phyloP scores from a whole-genome alignment of 106 monocot species.

The Platanthera zijinensis region DNA sequence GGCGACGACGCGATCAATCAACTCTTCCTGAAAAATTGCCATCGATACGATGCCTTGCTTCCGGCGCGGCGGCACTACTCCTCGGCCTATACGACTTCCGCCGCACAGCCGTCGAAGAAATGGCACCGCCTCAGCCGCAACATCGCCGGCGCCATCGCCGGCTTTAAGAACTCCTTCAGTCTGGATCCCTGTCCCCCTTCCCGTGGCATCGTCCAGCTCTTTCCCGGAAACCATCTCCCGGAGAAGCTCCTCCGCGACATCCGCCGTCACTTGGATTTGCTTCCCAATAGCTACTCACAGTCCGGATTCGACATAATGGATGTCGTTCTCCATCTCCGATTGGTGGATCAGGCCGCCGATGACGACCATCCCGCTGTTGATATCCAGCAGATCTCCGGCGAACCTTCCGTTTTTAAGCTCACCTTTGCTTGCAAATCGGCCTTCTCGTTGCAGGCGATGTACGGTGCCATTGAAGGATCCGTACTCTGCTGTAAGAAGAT shows the following conservation, averaged over 20 bases:
- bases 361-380: slow-evolving; percentile 60
- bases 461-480: slow-evolving; percentile 48
- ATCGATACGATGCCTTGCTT: slow-evolving; percentile 55
- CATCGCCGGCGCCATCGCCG: slow-evolving; percentile 57
- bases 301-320: slow-evolving; percentile 84
- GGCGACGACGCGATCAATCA: slow-evolving; percentile 89
- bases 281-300: slow-evolving; percentile 84
- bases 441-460: slow-evolving; percentile 73
- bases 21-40: slow-evolving; percentile 63
- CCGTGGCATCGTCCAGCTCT: slow-evolving; percentile 44
- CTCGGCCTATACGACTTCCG: slow-evolving; percentile 5
- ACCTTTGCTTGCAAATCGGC: slow-evolving; percentile 58
- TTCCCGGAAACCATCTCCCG: slow-evolving; percentile 61
- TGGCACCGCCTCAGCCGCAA: slow-evolving; percentile 58
- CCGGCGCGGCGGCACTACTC: slow-evolving; percentile 23
- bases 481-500: slow-evolving; percentile 61
- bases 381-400: slow-evolving; percentile 30
- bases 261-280: slow-evolving; percentile 78
- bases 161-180: slow-evolving; percentile 60
- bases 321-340: slow-evolving; percentile 48
- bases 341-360: slow-evolving; percentile 53
- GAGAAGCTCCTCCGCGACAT: slow-evolving; percentile 65
- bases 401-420: slow-evolving; percentile 34
- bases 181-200: slow-evolving; percentile 23
- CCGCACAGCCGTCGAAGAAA: slow-evolving; percentile 31